phyloP scores from a whole-genome alignment of 2,329 filamentous ascomycete genomes.

The Albophoma yamanashiensis region DNA sequence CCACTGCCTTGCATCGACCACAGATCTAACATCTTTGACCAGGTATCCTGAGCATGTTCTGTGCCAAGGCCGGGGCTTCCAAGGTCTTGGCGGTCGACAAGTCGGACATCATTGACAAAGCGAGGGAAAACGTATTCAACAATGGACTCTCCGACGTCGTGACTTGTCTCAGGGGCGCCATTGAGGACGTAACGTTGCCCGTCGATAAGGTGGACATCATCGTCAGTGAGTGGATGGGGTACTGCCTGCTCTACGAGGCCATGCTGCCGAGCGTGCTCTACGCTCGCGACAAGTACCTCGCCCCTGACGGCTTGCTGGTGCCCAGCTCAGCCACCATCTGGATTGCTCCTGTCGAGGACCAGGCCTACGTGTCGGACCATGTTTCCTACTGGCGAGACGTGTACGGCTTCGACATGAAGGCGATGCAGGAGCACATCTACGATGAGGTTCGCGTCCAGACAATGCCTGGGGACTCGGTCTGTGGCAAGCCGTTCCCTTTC shows the following conservation, averaged over 20 bases:
- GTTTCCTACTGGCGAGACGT: conserved; percentile 83
- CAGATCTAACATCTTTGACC: background rate
- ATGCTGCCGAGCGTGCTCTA: conserved; percentile 92
- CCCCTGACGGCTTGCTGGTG: conserved; percentile 69
- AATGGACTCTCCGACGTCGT: conserved; percentile 68
- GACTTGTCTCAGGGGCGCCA: conserved; percentile 71
- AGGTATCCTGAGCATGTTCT: conserved; percentile 91
- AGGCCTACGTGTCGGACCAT: conserved; percentile 66
- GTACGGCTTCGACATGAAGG: conserved; percentile 89
- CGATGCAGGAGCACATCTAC: conserved; percentile 75
- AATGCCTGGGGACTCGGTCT: conserved; percentile 50
- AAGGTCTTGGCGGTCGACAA: conserved; percentile 88
- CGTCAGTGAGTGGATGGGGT: conserved; percentile 97
- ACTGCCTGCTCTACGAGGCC: conserved; percentile 84
- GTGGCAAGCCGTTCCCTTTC: conserved; percentile 54
- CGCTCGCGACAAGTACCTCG: conserved; percentile 79
- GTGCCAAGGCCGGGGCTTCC: conserved; percentile 77
- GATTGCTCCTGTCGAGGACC: conserved; percentile 69
- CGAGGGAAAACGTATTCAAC: conserved; percentile 71
- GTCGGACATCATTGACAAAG: conserved; percentile 80
- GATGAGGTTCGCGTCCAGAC: conserved; percentile 73
- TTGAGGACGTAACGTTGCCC: conserved; percentile 75
- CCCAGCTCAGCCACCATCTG: conserved; percentile 78
- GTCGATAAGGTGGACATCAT: conserved; percentile 84
- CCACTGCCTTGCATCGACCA: background rate